A percentile compares a stretch with the other conserved stretches of the same genome.
Conservation (phyloP, 768 basidiomycete genomes). For the Bullera alba region DNA sequence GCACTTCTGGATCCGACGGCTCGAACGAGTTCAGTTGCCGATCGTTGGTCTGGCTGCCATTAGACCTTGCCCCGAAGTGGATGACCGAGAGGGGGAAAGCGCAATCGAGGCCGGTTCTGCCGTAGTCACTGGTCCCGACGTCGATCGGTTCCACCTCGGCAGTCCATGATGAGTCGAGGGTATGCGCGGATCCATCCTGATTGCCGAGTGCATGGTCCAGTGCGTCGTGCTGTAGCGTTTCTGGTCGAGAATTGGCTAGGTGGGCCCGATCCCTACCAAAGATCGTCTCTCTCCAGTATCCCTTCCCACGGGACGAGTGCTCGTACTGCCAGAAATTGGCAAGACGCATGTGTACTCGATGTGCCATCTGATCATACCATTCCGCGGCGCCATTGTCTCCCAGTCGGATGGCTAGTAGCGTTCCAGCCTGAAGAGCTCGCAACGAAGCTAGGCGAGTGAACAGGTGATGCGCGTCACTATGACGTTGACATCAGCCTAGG, state of each 20-base stretch:
- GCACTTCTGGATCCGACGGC: conserved; percentile 10
- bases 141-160: neutral
- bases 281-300: neutral
- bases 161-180: too few relatives aligned
- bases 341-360: conserved; percentile 10
- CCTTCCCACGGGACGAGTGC: neutral
- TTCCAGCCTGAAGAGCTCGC: conserved; percentile 38
- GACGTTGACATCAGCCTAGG: conserved; percentile 4
- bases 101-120: conserved; percentile 34
- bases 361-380: conserved; percentile 26
- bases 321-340: conserved; percentile 28
- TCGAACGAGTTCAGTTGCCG: neutral
- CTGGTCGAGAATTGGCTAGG: neutral
- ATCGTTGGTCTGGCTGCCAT: neutral
- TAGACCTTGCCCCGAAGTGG: conserved; percentile 14
- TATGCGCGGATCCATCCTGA: neutral
- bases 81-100: conserved; percentile 40
- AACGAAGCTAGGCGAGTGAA: conserved; percentile 41
- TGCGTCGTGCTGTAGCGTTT: neutral
- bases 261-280: neutral
- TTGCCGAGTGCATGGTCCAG: neutral
- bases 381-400: conserved; percentile 31
- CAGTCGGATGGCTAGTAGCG: conserved; percentile 30
- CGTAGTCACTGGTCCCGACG: too few relatives aligned
- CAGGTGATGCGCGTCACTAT: conserved; percentile 37